Base-by-base conservation (phyloP, 2,329 filamentous ascomycete species). In the Waltergamsia citrina region DNA sequence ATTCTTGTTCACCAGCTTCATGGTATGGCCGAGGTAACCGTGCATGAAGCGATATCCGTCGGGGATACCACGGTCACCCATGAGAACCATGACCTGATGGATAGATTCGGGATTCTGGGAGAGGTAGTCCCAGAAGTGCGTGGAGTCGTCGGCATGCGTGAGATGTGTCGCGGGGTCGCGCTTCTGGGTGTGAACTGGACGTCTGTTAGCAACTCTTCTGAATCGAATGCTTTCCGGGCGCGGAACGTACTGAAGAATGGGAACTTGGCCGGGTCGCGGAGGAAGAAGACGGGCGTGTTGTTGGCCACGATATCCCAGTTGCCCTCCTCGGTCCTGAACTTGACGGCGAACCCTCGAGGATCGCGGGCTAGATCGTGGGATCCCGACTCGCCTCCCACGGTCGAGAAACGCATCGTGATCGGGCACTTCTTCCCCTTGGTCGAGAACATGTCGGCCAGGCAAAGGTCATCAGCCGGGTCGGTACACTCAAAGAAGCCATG, bases 221-320 rank as follows among this genome's bases (percentile, higher is more conserved):
- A 16, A 29, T 6, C 10, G 4, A 12, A 4, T 10, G 4, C 10
- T 11, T 14, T 14, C 10, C 15, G 17, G 4, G 4, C n/a, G n/a
- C 23, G 9, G 27, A 6, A 29, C 27, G 14, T 16, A 29, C 27
- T 84, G 48, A 84, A 79, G 48, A 78, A 62, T 17, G 81, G 80
- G 50, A 83, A 85, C 54, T 85, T 85, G 42, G 76, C 69, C 0
- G 81, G 77, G 41, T 85, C 81, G 34, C 81, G 65, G n/a, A 85
- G 49, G 57, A 86, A 85, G 65, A 85, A 86, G 3, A 84, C 73
- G 0, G 81, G 81, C 0, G 78, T 83, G 51, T 85, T 85, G 53
- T 82, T 82, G 40, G 72, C 74, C 7, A 85, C 79, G 53, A 78
- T 65, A 47, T 84, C 79, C 69, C 73, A 81, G 45, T 84, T 84